A percentile compares a stretch with the other conserved stretches of the same genome.
These are phyloP conservation scores for Solanum raphanifolium DNA, from an alignment of 257 asterid genomes.

Conservation along the genomic window DNA sequence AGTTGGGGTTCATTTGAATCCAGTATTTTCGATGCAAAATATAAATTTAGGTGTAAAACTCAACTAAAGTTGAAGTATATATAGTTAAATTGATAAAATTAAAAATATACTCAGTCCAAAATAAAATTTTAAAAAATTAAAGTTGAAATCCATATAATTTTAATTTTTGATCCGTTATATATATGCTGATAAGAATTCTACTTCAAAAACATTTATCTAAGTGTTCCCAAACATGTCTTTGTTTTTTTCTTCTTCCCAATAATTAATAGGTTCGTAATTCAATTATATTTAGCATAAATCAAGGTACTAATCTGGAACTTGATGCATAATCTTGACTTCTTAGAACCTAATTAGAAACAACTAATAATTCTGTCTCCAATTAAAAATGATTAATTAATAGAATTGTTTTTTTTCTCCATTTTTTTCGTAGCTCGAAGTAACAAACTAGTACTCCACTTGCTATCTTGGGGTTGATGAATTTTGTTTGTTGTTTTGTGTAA, in stretches of 20 bases:
- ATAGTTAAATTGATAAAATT: no score
- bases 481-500: neutral
- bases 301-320: conserved; percentile 2
- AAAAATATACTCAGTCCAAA: no score
- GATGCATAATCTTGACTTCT: conserved; percentile 11
- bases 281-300: neutral
- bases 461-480: conserved; percentile 29
- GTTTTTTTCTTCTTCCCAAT: neutral
- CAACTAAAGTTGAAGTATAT: no score
- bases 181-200: no score
- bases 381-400: neutral
- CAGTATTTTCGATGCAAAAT: no score
- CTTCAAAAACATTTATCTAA: neutral
- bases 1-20: neutral
- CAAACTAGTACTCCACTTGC: conserved; percentile 1
- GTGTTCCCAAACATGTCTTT: neutral
- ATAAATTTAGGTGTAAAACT: neutral
- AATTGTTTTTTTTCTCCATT: neutral
- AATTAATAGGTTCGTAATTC: neutral
- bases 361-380: neutral
- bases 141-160: no score
- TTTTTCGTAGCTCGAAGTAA: conserved; percentile 51
- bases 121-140: no score
- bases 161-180: no score
- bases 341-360: neutral